A percentile compares a stretch with the other conserved stretches of the same genome.
phyloP scores from a whole-genome alignment of 139 green algal species.

The Volvox africanus region DNA sequence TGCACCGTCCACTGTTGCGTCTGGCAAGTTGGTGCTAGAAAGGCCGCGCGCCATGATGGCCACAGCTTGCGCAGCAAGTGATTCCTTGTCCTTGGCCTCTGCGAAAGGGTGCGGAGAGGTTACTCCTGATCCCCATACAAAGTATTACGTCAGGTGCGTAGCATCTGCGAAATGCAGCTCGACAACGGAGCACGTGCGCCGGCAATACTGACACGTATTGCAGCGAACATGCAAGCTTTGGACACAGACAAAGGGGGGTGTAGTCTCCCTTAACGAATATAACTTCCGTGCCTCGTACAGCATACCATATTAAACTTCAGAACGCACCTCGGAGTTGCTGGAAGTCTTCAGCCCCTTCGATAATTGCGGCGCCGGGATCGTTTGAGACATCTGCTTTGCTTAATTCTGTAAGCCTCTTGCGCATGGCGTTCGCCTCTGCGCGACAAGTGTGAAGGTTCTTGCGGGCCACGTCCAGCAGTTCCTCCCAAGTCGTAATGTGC shows the following conservation, averaged over 20 bases:
- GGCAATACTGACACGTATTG: too few species aligned
- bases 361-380: neutral
- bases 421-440: neutral
- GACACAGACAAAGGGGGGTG: too few species aligned
- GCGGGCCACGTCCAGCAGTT: conserved; percentile 16
- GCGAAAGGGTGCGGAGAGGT: neutral
- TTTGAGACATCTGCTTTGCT: neutral
- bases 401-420: neutral
- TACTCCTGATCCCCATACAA: too few species aligned
- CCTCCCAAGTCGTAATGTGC: conserved; percentile 26
- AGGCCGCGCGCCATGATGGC: neutral
- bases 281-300: too few species aligned
- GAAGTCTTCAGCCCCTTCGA: neutral
- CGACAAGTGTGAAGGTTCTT: conserved; percentile 26
- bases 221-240: too few species aligned
- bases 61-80: neutral
- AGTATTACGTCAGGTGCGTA: too few species aligned
- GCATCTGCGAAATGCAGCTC: too few species aligned
- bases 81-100: neutral
- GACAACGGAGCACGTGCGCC: too few species aligned
- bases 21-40: neutral
- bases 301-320: too few species aligned
- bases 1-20: neutral
- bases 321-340: conserved; percentile 11
- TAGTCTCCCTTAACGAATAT: too few species aligned